Evolutionary conservation across 352 stramenopile genomes (phyloP), one percentile per base, ranked within the genome.

Genomic region (Vaucheria bursata): DNA sequence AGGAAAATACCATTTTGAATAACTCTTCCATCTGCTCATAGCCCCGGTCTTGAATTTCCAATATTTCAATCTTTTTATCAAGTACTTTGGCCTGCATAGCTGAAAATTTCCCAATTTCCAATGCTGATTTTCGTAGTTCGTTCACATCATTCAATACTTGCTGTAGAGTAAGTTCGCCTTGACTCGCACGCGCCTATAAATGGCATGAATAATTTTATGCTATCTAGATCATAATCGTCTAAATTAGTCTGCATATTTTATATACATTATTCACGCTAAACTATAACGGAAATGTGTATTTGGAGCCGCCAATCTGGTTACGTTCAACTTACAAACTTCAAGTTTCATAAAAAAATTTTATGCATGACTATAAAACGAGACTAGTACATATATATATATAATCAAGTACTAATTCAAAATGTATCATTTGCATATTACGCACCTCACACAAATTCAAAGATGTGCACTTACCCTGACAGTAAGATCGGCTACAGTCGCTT

Each of bases 401-500:
- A n/a, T n/a, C n/a, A n/a, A n/a, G n/a, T n/a, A 1, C 2, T n/a
- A n/a, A n/a, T n/a, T n/a, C n/a, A n/a, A n/a, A n/a, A n/a, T n/a
- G n/a, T n/a, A n/a, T n/a, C n/a, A n/a, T n/a, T n/a, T n/a, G n/a
- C n/a, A n/a, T n/a, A n/a, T n/a, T n/a, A n/a, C n/a, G n/a, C n/a
- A n/a, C n/a, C n/a, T n/a, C n/a, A n/a, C n/a, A n/a, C n/a, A n/a
- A n/a, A n/a, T n/a, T n/a, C n/a, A n/a, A n/a, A n/a, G n/a, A n/a
- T 78, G 79, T 37, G 64, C 71, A 18, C 75, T 34, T 6, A 73
- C 77, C n/a, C 74, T 12, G 64, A 85, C 75, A 34, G 84, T 87
- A 32, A 86, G 73, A 37, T 86, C 76, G 25, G 84, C 84, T 36
- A 84, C 40, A 0, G 81, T 85, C 25, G 65, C 53, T 65, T 87